A percentile compares a stretch with the other conserved stretches of the same genome.
Conservation (phyloP, 1,284 basidiomycete genomes). For the Microbotryomycetes sp. region DNA sequence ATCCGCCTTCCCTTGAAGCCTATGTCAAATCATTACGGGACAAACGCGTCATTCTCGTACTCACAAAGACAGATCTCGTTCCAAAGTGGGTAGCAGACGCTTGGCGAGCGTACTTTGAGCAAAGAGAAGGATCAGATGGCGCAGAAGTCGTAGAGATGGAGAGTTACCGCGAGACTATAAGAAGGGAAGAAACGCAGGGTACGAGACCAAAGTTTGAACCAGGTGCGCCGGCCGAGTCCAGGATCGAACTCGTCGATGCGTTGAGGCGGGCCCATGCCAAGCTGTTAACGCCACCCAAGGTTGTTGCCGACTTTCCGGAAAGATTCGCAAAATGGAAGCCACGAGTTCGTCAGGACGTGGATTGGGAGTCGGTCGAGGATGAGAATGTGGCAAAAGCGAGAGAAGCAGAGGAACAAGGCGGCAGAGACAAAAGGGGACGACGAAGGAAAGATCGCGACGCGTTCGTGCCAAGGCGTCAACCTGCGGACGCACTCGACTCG, state of each 20-base stretch:
- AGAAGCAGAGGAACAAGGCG: conserved; percentile 43
- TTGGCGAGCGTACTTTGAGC: conserved; percentile 58
- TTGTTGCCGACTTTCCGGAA: conserved; percentile 50
- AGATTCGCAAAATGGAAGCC: conserved; percentile 61
- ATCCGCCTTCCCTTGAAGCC: conserved; percentile 47
- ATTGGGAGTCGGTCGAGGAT: conserved; percentile 55
- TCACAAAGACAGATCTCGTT: conserved; percentile 78
- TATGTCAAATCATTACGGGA: conserved; percentile 42
- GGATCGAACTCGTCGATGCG: conserved; percentile 55
- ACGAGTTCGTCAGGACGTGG: conserved; percentile 53
- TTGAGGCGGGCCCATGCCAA: conserved; percentile 61
- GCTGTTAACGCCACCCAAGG: conserved; percentile 60
- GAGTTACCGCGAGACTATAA: conserved; percentile 55
- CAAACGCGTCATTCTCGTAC: conserved; percentile 63
- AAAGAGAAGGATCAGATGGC: conserved; percentile 29
- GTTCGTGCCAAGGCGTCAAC: conserved; percentile 28
- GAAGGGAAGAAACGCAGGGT: conserved; percentile 33
- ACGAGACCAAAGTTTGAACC: conserved; percentile 49
- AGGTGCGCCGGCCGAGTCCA: conserved; percentile 47
- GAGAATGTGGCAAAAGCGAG: conserved; percentile 44
- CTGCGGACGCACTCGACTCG: not conserved
- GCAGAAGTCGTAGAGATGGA: conserved; percentile 60
- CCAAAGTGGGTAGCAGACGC: conserved; percentile 49
- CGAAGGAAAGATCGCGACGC: conserved; percentile 7
- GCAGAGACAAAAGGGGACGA: not conserved